phyloP scores from a whole-genome alignment of 441 rosid genomes.

The Isatis lusitanica region DNA sequence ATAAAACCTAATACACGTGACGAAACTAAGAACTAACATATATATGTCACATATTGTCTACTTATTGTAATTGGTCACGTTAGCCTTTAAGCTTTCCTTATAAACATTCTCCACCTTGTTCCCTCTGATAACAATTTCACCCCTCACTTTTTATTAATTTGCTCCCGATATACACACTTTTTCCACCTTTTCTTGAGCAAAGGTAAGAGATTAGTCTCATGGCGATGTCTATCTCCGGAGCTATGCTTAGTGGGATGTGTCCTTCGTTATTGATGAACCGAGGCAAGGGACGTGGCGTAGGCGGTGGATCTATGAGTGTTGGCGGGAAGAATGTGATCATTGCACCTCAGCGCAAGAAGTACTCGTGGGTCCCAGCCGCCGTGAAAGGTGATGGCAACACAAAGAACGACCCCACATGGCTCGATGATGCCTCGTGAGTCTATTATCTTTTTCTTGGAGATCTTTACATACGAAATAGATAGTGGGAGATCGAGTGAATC shows the following conservation, averaged over 20 bases:
- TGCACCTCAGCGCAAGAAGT: constrained; percentile 20
- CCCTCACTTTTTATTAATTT: background rate
- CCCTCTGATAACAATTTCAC: background rate
- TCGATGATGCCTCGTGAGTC: constrained; percentile 37
- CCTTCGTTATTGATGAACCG: constrained; percentile 15
- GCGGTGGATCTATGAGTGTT: constrained; percentile 5
- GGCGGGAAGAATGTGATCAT: constrained; percentile 12
- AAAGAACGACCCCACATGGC: constrained; percentile 34
- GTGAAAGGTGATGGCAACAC: constrained; percentile 19
- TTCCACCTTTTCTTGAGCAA: background rate
- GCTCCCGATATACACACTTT: background rate
- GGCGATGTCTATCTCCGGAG: constrained; percentile 30
- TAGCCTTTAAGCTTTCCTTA: constrained; percentile 13
- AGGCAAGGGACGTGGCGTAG: constrained; percentile 8
- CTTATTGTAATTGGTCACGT: constrained; percentile 18
- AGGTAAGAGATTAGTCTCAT: constrained; percentile 5
- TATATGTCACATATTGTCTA: background rate
- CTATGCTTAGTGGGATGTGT: constrained; percentile 23
- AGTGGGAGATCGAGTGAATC: background rate
- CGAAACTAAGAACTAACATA: background rate
- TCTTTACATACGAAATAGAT: background rate
- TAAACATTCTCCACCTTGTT: constrained; percentile 17
- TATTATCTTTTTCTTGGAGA: background rate
- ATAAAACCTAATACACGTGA: constrained; percentile 5
- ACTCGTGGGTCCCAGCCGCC: constrained; percentile 10